phyloP scores from a whole-genome alignment of 345 rosid genomes.

The Clarkia xantiana region DNA sequence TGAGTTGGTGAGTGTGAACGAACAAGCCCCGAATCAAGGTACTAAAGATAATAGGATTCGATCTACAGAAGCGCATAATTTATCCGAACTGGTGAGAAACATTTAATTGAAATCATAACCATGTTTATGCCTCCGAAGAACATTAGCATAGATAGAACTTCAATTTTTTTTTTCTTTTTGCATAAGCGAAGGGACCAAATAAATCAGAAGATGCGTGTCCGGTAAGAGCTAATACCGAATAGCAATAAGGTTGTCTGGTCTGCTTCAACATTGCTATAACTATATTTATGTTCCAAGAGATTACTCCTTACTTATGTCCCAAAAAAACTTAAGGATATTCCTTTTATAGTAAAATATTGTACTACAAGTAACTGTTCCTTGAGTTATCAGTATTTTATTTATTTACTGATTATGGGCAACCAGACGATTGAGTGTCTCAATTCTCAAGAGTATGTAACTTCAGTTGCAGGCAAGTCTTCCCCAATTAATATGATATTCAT shows the following conservation, averaged over 20 bases:
- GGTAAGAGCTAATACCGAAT: slow-evolving; percentile 91
- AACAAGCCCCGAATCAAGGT: slow-evolving; percentile 28
- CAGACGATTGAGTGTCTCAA: slow-evolving; percentile 94
- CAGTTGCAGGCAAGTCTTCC: slow-evolving; percentile 74
- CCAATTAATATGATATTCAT: neutral
- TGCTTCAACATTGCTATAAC: too few species aligned
- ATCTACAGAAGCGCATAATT: slow-evolving; percentile 87
- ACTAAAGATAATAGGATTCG: slow-evolving; percentile 63
- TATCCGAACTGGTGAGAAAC: slow-evolving; percentile 83
- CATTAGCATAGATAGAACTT: neutral
- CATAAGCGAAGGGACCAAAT: slow-evolving; percentile 89
- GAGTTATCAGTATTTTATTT: too few species aligned
- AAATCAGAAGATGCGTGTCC: slow-evolving; percentile 84
- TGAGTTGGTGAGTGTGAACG: slow-evolving; percentile 38
- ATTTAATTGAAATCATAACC: neutral
- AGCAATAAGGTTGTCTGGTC: slow-evolving; percentile 51
- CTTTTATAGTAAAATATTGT: too few species aligned
- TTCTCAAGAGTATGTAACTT: slow-evolving; percentile 71
- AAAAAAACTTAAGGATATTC: too few species aligned
- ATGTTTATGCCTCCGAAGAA: neutral
- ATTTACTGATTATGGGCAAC: slow-evolving; percentile 14
- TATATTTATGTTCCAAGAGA: too few species aligned
- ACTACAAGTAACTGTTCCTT: too few species aligned
- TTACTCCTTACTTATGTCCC: too few species aligned
- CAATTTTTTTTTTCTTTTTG: neutral